Base-by-base conservation (phyloP, 208 protist genomes). In the Naegleria fowleri region DNA sequence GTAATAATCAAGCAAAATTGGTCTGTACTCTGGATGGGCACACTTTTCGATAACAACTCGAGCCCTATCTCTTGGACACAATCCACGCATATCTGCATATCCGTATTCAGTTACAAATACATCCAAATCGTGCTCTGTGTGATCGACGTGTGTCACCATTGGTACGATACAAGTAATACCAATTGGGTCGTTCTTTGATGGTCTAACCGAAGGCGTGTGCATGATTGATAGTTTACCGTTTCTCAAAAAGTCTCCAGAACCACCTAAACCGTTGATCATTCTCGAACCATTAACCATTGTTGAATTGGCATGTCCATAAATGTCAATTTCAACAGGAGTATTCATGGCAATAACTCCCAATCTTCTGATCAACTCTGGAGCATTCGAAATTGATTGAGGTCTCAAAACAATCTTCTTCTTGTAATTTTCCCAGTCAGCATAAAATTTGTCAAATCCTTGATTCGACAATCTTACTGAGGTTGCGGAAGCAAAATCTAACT, bases 11-110 rank as follows among this genome's bases (percentile, higher is more conserved):
- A 58, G 48, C 7, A 94, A 55, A 15, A 94, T 88, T 59, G 93
- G 93, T 91, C 92, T 94, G n/a, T 94, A 94, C 16, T 86, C 52
- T 88, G 92, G 93, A 83, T 94, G 93, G 19, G 93, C 92, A 94
- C 93, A 94, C 5, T 94, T 94, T 39, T 94, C 41, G 41, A 94
- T 94, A 84, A 94, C 94, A 1, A n/a, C 36, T 29, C 41, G 52
- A 0, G 93, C 93, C 40, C 93, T 75, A 15, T 93, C 86, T 40
- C 36, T 89, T 89, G 86, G 86, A 43, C 36, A 41, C n/a, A 89
- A 89, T 51, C 89, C 86, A 43, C 93, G 48, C 3, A 94, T 15
- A 92, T 94, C 92, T 38, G 93, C 93, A 13, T 93, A 83, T 41
- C 93, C 93, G 40, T 92, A 87, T 51, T 94, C 93, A 4, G 93